phyloP scores from a whole-genome alignment of 164 flowering plant species.

The Magnolia kwangsiensis region DNA sequence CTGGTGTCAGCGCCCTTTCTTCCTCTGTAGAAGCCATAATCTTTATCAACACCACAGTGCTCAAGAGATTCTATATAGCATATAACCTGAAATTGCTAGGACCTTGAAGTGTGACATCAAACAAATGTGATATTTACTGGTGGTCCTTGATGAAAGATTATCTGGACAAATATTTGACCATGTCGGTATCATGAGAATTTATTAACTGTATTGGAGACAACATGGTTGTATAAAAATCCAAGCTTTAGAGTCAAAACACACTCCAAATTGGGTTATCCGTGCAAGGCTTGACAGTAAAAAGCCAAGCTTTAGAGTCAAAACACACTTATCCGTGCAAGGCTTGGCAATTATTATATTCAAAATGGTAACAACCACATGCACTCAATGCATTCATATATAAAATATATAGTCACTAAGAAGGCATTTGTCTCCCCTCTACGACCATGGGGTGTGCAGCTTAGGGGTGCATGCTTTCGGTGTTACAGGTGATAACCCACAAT shows the following conservation, averaged over 20 bases:
- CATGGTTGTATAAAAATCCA: no score
- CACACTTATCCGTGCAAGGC: background rate
- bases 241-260: no score
- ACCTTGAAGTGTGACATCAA: background rate
- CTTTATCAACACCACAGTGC: background rate
- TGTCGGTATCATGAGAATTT: background rate
- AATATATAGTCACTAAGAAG: background rate
- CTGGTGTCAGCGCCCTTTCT: background rate
- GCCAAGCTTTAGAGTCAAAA: background rate
- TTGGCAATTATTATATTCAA: no score
- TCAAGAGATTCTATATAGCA: background rate
- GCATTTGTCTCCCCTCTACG: background rate
- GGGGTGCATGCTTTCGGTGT: background rate
- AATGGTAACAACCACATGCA: background rate
- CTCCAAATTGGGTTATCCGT: background rate
- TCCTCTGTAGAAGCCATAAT: background rate
- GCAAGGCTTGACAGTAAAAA: background rate
- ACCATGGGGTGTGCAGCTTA: background rate
- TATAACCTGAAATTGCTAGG: background rate
- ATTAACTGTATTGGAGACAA: background rate
- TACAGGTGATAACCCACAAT: background rate
- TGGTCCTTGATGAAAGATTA: background rate
- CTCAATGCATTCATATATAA: background rate
- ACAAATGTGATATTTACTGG: background rate
- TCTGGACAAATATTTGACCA: background rate